Percentiles rank a stretch among this genome's conserved stretches.
These are phyloP conservation scores for Amphichorda felina DNA, from an alignment of 2,329 filamentous ascomycete genomes.

Conservation along the genomic window DNA sequence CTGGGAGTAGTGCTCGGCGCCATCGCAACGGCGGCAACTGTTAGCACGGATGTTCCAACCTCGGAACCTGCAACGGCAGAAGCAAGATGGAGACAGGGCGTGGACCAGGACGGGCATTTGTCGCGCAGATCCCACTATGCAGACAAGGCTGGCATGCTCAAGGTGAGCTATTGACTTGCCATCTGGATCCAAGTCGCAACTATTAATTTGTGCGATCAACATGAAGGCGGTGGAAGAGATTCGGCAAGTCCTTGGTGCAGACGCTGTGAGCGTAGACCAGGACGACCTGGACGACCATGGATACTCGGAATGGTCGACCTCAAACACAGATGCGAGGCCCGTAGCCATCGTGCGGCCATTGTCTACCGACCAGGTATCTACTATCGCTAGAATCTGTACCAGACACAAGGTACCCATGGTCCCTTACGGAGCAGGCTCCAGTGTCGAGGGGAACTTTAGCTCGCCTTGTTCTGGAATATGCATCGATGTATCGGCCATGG, in stretches of 20 bases:
- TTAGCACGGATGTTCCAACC: background rate
- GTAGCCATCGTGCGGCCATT: constrained; percentile 54
- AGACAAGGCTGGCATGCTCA: background rate
- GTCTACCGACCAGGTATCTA: constrained; percentile 51
- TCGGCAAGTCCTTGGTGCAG: constrained; percentile 37
- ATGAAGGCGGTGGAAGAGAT: constrained; percentile 43
- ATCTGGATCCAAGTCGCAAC: too few relatives aligned
- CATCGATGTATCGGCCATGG: constrained; percentile 59
- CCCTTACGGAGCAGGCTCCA: constrained; percentile 63
- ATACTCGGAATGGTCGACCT: constrained; percentile 59
- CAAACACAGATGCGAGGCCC: constrained; percentile 51
- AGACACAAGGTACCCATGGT: constrained; percentile 58
- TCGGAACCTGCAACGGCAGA: background rate
- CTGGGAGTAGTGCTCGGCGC: background rate
- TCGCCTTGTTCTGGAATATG: constrained; percentile 56
- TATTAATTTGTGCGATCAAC: too few relatives aligned
- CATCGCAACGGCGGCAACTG: background rate
- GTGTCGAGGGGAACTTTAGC: constrained; percentile 59
- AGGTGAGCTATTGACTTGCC: background rate
- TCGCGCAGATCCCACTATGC: constrained; percentile 4
- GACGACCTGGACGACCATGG: constrained; percentile 54
- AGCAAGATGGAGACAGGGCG: background rate
- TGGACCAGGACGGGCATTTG: background rate
- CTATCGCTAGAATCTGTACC: constrained; percentile 50
- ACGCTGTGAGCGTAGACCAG: constrained; percentile 50